Evolutionary conservation across 495 filamentous ascomycete species (phyloP).

Genomic region (Copromyces sp.): DNA sequence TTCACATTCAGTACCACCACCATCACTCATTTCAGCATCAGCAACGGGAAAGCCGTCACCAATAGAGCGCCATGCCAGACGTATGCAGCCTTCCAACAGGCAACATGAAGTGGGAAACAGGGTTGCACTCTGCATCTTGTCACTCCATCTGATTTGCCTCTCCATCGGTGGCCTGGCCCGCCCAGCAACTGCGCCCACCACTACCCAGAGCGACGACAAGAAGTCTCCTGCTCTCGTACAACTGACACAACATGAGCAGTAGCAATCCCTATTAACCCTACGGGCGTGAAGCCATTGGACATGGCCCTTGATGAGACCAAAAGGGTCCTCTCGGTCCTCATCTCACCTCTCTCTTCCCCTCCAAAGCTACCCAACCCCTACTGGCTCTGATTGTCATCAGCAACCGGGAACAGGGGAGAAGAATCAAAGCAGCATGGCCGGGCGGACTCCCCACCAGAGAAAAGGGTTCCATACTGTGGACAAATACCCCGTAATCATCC

Average conservation of each 20-base stretch:
- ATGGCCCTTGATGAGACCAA: not conserved
- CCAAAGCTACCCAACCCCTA: not conserved
- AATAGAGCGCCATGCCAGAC: not conserved
- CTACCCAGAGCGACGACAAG: not conserved
- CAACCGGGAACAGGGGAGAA: not conserved
- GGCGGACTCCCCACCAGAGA: not conserved
- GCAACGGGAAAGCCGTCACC: not conserved
- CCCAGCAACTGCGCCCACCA: not conserved
- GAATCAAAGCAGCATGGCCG: not conserved
- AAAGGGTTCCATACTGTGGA: not conserved
- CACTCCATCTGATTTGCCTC: not conserved
- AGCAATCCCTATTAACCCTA: not conserved
- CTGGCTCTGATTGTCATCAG: not conserved
- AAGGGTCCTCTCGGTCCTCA: not conserved
- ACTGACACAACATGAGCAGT: not conserved
- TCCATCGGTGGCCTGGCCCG: not conserved
- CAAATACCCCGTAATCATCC: not conserved
- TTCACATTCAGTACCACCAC: not conserved
- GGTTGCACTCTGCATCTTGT: not conserved
- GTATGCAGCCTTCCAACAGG: not conserved
- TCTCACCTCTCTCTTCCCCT: not conserved
- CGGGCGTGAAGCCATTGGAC: not conserved
- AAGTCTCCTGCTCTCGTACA: not conserved
- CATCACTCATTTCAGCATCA: not conserved
- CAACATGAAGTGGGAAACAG: not conserved